A percentile compares a stretch with the other conserved stretches of the same genome.
These are phyloP conservation scores for button mushroom (Agaricus bisporus) DNA, from an alignment of 768 basidiomycete genomes.

Conservation along the genomic window DNA sequence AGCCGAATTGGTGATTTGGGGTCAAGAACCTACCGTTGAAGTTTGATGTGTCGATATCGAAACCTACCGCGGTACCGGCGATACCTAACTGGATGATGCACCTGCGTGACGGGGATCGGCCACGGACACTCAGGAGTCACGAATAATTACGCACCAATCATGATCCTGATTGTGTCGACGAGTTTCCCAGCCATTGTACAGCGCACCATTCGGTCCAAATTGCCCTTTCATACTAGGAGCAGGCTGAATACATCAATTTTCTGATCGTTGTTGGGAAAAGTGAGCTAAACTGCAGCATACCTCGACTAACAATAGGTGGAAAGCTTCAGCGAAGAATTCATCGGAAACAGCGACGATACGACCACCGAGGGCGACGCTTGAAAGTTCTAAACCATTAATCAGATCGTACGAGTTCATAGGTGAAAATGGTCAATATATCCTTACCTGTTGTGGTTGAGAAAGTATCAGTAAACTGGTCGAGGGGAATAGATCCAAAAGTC, in stretches of 20 bases:
- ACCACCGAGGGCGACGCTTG: conserved; percentile 80
- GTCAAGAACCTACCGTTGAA: conserved; percentile 65
- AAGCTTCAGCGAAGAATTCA: conserved; percentile 92
- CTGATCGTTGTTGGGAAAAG: not conserved
- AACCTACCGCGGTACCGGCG: conserved; percentile 64
- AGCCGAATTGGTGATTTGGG: not conserved
- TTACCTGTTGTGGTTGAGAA: conserved; percentile 50
- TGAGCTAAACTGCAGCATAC: conserved; percentile 34
- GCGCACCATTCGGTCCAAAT: conserved; percentile 91
- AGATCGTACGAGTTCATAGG: not conserved
- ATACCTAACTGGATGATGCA: conserved; percentile 87
- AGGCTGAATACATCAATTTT: conserved; percentile 43
- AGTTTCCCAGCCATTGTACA: conserved; percentile 93
- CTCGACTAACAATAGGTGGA: conserved; percentile 75
- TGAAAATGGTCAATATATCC: not conserved
- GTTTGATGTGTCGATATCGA: conserved; percentile 93
- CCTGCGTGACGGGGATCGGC: conserved; percentile 36
- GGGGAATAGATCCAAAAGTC: conserved; percentile 36
- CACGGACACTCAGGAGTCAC: not conserved
- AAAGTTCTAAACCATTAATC: conserved; percentile 58
- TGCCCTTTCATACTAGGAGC: conserved; percentile 90
- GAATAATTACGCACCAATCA: conserved; percentile 67
- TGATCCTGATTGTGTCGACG: conserved; percentile 81
- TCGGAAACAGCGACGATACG: conserved; percentile 75
- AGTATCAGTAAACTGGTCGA: conserved; percentile 39